These are phyloP conservation scores for Rhynchospora tenuis DNA, from an alignment of 176 grass and related monocot species.

Conservation along the genomic window DNA sequence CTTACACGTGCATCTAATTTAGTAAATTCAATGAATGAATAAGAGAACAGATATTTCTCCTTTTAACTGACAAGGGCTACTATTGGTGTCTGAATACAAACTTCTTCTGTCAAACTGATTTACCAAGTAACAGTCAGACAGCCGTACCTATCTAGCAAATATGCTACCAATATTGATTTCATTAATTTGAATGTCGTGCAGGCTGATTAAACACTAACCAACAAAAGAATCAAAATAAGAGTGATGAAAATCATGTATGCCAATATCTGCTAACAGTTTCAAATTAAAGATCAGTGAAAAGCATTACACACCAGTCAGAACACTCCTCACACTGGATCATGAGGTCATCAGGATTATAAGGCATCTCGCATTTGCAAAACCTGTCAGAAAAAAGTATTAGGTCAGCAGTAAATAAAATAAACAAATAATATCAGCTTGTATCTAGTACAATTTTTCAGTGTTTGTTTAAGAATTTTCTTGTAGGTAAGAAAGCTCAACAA, in stretches of 20 bases:
- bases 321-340: constrained; percentile 97
- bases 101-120: not conserved
- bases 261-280: not conserved
- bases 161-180: not conserved
- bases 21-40: not conserved
- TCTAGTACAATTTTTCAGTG: not conserved
- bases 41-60: not conserved
- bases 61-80: not conserved
- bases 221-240: not conserved
- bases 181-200: not conserved
- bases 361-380: constrained; percentile 99
- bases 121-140: not conserved
- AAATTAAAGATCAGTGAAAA: not conserved
- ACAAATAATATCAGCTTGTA: constrained; percentile 1
- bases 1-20: not conserved
- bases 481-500: not conserved
- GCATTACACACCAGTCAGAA: constrained; percentile 74
- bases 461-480: not conserved
- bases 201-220: not conserved
- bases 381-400: constrained; percentile 38
- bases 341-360: constrained; percentile 96
- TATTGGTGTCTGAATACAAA: not conserved
- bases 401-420: constrained; percentile 8
- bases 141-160: not conserved
- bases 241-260: not conserved